A percentile compares a stretch with the other conserved stretches of the same genome.
Conservation (phyloP, 169 alveolate species). For the Cyclospora cayetanensis region DNA sequence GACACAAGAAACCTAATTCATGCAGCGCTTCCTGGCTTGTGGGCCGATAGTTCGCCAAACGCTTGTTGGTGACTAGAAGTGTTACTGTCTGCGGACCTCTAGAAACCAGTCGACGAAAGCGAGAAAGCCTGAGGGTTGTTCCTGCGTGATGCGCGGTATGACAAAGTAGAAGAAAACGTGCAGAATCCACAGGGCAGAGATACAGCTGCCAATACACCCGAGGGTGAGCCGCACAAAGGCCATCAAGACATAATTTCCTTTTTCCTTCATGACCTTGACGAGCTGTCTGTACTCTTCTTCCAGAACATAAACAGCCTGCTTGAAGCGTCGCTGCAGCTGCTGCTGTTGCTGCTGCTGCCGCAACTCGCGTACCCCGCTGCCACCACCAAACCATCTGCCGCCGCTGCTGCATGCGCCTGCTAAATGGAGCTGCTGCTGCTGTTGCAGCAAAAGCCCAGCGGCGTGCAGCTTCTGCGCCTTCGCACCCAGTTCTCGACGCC, state of each 20-base stretch:
- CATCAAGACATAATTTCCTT: neutral
- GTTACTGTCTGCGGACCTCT: too few species aligned
- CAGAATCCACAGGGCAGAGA: neutral
- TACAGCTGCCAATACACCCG: neutral
- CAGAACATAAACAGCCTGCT: constrained; percentile 15
- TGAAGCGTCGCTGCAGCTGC: constrained; percentile 15
- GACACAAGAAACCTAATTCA: neutral
- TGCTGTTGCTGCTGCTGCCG: neutral
- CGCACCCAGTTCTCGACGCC: constrained; percentile 41
- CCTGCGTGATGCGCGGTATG: neutral
- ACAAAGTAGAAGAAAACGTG: neutral
- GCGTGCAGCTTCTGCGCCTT: constrained; percentile 58
- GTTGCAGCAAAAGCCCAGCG: neutral
- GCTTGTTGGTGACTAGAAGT: too few species aligned
- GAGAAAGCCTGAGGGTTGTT: neutral
- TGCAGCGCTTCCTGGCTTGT: too few species aligned
- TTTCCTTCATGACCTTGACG: neutral
- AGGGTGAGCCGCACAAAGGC: neutral
- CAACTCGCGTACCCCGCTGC: neutral
- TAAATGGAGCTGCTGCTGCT: constrained; percentile 12
- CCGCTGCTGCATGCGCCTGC: neutral
- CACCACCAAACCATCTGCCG: neutral
- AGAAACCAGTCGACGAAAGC: constrained; percentile 43
- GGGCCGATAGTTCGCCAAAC: too few species aligned
- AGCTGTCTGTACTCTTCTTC: constrained; percentile 4